These are phyloP conservation scores for Phallus indusiatus DNA, from an alignment of 768 basidiomycete species.

Conservation along the genomic window DNA sequence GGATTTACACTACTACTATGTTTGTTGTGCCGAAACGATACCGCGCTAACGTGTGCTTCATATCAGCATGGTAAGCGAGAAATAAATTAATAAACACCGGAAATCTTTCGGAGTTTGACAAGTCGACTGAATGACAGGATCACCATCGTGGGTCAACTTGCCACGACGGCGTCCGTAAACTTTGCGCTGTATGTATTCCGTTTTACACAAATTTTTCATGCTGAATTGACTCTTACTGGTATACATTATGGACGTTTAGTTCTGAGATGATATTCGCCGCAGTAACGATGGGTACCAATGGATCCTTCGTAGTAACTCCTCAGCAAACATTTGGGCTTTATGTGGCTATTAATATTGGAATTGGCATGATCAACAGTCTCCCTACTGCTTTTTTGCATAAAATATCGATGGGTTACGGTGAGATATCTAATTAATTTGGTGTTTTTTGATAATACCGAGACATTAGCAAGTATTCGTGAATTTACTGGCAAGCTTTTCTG, in stretches of 20 bases:
- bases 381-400: slow-evolving; percentile 24
- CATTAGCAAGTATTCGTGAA: slow-evolving; percentile 34
- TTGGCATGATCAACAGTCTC: slow-evolving; percentile 32
- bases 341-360: slow-evolving; percentile 46
- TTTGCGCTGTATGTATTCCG: slow-evolving; percentile 15
- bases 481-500: slow-evolving; percentile 30
- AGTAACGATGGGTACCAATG: slow-evolving; percentile 45
- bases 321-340: slow-evolving; percentile 59
- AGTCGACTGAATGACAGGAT: slow-evolving; percentile 19
- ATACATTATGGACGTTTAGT: slow-evolving; percentile 18
- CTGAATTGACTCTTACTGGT: slow-evolving; percentile 16
- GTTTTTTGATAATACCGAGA: not conserved
- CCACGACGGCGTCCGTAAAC: slow-evolving; percentile 26
- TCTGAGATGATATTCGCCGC: slow-evolving; percentile 48
- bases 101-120: not conserved
- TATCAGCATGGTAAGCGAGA: slow-evolving; percentile 25
- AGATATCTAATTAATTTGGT: not conserved
- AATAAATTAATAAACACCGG: slow-evolving; percentile 10
- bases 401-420: slow-evolving; percentile 22
- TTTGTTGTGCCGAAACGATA: slow-evolving; percentile 26
- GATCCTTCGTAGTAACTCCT: slow-evolving; percentile 45
- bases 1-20: slow-evolving; percentile 30
- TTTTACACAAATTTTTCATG: not conserved
- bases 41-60: slow-evolving; percentile 26
- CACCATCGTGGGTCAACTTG: slow-evolving; percentile 18